phyloP scores from a whole-genome alignment of 306 rosid species.

The Casuarina cunninghamiana region DNA sequence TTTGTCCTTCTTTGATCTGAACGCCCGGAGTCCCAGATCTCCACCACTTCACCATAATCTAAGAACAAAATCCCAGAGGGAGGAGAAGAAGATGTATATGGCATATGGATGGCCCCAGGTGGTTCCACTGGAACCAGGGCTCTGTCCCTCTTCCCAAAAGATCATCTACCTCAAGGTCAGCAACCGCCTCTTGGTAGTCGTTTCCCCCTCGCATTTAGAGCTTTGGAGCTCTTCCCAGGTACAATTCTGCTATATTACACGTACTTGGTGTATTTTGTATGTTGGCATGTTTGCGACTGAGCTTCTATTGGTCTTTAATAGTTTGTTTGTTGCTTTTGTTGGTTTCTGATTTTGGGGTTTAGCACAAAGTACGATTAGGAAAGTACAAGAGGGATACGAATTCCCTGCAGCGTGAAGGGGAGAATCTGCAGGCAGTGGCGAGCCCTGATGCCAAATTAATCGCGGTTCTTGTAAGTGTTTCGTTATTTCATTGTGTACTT shows the following conservation, averaged over 20 bases:
- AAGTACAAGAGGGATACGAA: slow-evolving; percentile 85
- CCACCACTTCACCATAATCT: slow-evolving; percentile 18
- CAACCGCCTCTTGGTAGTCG: slow-evolving; percentile 70
- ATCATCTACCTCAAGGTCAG: slow-evolving; percentile 73
- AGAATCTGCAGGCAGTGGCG: slow-evolving; percentile 94
- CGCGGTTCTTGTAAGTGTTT: slow-evolving; percentile 70
- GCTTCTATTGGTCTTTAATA: slow-evolving; percentile 38
- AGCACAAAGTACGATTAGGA: slow-evolving; percentile 92
- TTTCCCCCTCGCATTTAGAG: slow-evolving; percentile 84
- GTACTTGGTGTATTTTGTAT: neutral
- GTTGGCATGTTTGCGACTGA: slow-evolving; percentile 25
- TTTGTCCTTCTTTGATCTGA: slow-evolving; percentile 12
- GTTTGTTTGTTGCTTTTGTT: slow-evolving; percentile 30
- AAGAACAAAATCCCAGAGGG: slow-evolving; percentile 23
- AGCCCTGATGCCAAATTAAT: slow-evolving; percentile 89
- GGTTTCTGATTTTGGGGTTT: slow-evolving; percentile 31
- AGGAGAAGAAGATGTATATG: slow-evolving; percentile 74
- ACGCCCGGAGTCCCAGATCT: slow-evolving; percentile 42
- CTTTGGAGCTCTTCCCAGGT: slow-evolving; percentile 96
- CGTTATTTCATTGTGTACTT: neutral
- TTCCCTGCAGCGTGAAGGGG: slow-evolving; percentile 82
- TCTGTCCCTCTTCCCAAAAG: slow-evolving; percentile 64
- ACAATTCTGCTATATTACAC: neutral
- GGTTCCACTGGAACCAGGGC: slow-evolving; percentile 74
- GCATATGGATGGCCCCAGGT: slow-evolving; percentile 99